A percentile compares a stretch with the other conserved stretches of the same genome.
These are phyloP conservation scores for Phyllosticta citriasiana DNA, from an alignment of 2,329 filamentous ascomycete genomes.

Conservation along the genomic window DNA sequence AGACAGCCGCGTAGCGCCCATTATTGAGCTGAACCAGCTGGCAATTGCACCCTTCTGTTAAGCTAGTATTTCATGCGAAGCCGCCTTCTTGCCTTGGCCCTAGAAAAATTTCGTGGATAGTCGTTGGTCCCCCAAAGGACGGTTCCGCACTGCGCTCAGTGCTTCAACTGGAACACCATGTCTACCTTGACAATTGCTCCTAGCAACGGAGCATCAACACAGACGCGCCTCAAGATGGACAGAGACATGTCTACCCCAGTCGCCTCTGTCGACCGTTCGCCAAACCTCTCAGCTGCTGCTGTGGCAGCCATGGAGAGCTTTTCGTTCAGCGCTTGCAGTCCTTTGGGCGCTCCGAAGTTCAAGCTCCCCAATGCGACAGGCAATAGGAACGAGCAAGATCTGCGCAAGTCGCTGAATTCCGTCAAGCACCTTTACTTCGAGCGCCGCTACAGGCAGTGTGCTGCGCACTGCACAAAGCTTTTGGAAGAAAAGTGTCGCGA, in stretches of 20 bases:
- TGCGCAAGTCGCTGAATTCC: slow-evolving; percentile 7
- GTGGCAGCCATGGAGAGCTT: not conserved
- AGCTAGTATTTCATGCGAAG: not conserved
- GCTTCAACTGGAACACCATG: not conserved
- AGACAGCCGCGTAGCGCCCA: not conserved
- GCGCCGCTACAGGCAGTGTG: slow-evolving; percentile 28
- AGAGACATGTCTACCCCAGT: not conserved
- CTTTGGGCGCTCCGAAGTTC: not conserved
- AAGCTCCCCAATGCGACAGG: not conserved
- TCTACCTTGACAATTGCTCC: not conserved
- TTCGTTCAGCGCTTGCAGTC: not conserved
- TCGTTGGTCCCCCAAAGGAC: not conserved
- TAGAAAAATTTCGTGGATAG: not conserved
- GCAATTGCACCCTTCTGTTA: not conserved
- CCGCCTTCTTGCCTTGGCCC: not conserved
- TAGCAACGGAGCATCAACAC: not conserved
- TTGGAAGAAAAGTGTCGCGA: slow-evolving; percentile 14
- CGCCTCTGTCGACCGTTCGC: not conserved
- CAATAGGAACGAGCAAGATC: not conserved
- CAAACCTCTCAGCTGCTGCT: not conserved
- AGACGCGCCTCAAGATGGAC: not conserved
- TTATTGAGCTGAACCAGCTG: not conserved
- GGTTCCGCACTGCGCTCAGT: not conserved
- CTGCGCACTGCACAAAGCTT: slow-evolving; percentile 18
- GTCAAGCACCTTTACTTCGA: slow-evolving; percentile 14